phyloP scores from a whole-genome alignment of 306 rosid genomes.

The Cucumis melo region DNA sequence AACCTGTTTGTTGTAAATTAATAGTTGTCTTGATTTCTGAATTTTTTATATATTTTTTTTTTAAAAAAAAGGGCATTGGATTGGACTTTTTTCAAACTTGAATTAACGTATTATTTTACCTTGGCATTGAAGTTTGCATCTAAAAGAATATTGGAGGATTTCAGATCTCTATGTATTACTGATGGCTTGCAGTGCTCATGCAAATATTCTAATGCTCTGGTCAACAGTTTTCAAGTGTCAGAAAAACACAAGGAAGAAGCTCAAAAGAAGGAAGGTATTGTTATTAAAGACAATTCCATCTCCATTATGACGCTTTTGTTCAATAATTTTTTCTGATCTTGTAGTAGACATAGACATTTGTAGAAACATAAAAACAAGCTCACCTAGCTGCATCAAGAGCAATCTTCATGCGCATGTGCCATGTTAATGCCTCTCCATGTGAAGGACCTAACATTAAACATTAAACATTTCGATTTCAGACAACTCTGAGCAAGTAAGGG shows the following conservation, averaged over 20 bases:
- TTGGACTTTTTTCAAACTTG: neutral
- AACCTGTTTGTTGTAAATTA: neutral
- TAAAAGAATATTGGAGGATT: slow-evolving; percentile 87
- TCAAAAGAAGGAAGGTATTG: neutral
- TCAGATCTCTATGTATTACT: slow-evolving; percentile 92
- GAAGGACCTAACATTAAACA: slow-evolving; percentile 42
- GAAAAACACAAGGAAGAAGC: slow-evolving; percentile 9
- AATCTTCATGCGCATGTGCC: slow-evolving; percentile 91
- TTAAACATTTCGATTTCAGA: neutral
- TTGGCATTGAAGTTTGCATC: slow-evolving; percentile 90
- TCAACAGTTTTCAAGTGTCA: slow-evolving; percentile 19
- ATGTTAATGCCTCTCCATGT: slow-evolving; percentile 66
- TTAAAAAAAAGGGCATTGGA: neutral
- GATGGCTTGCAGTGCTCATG: slow-evolving; percentile 78
- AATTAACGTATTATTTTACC: slow-evolving; percentile 25
- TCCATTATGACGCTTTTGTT: too few relatives aligned
- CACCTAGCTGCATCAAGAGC: slow-evolving; percentile 92
- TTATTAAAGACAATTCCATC: too few relatives aligned
- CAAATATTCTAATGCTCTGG: slow-evolving; percentile 83
- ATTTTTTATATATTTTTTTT: too few relatives aligned
- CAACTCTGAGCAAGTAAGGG: neutral
- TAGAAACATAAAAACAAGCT: slow-evolving; percentile 8
- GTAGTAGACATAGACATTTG: neutral
- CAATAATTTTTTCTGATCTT: neutral
- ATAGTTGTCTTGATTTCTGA: neutral